Percentiles rank a stretch among this genome's conserved stretches.
phyloP scores from a whole-genome alignment of 495 filamentous ascomycete genomes.

The Hypoxylon trugodes region DNA sequence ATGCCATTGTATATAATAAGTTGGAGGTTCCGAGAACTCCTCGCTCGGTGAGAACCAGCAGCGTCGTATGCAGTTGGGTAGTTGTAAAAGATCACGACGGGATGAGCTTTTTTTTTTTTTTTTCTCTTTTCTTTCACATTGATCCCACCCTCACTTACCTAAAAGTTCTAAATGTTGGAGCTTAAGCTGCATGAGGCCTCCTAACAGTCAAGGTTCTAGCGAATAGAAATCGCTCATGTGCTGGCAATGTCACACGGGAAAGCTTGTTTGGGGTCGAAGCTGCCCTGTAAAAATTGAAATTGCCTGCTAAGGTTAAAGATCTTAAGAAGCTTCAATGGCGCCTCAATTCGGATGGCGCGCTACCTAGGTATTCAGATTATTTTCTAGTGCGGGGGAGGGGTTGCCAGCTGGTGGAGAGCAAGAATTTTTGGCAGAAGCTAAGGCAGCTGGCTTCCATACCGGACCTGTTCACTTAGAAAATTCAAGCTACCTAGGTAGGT shows the following conservation, averaged over 20 bases:
- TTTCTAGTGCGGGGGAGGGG: slow-evolving; percentile 36
- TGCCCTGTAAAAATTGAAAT: slow-evolving; percentile 17
- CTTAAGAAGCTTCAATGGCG: too few species aligned
- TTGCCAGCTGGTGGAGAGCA: background rate
- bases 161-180: too few species aligned
- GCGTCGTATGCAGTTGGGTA: slow-evolving; percentile 27
- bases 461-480: background rate
- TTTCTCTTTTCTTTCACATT: too few species aligned
- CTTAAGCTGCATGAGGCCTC: too few species aligned
- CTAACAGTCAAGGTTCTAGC: slow-evolving; percentile 5
- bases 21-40: slow-evolving; percentile 35
- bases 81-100: slow-evolving; percentile 12
- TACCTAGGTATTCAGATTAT: slow-evolving; percentile 1
- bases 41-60: slow-evolving; percentile 19
- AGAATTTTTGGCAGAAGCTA: background rate
- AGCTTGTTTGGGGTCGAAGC: slow-evolving; percentile 13
- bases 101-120: slow-evolving; percentile 18
- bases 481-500: background rate
- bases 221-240: slow-evolving; percentile 8
- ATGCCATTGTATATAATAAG: slow-evolving; percentile 21
- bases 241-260: slow-evolving; percentile 8
- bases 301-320: too few species aligned
- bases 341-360: too few species aligned
- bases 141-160: slow-evolving; percentile 5
- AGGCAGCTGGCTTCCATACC: background rate